Conservation (phyloP, 495 filamentous ascomycete species). For the Apodospora peruviana region DNA sequence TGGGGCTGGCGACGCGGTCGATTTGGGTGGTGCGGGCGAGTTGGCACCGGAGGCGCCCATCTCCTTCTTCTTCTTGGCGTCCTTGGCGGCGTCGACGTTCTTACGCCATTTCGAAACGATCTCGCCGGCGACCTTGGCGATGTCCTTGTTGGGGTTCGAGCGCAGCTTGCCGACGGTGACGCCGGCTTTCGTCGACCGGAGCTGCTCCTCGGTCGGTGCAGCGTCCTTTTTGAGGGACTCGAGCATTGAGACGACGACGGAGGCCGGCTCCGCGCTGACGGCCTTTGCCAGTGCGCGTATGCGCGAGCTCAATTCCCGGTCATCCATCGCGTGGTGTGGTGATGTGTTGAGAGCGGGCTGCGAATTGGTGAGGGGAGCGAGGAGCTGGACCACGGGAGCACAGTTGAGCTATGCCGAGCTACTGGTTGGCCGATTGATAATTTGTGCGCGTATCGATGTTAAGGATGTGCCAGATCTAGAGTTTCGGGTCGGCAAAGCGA, state of each 20-base stretch:
- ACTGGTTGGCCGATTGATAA: too few relatives aligned
- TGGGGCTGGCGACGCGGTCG: conserved; percentile 35
- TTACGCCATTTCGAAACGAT: conserved; percentile 86
- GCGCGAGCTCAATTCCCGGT: conserved; percentile 67
- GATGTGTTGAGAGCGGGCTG: too few relatives aligned
- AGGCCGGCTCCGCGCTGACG: conserved; percentile 58
- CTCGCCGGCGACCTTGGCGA: conserved; percentile 66
- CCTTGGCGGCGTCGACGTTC: conserved; percentile 66
- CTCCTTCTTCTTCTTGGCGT: conserved; percentile 48
- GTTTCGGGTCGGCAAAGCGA: too few relatives aligned
- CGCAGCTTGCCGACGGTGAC: conserved; percentile 82
- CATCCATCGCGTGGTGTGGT: conserved; percentile 55
- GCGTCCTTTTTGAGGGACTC: conserved; percentile 72
- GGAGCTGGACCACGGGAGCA: too few relatives aligned
- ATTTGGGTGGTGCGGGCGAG: too few relatives aligned
- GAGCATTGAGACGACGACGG: conserved; percentile 62
- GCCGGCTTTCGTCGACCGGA: conserved; percentile 83
- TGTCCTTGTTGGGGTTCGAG: conserved; percentile 65
- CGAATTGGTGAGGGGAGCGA: too few relatives aligned
- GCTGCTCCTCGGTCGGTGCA: conserved; percentile 78
- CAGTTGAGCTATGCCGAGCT: too few relatives aligned
- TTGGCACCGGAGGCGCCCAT: conserved; percentile 31
- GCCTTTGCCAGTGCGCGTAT: conserved; percentile 75
- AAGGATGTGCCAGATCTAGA: too few relatives aligned
- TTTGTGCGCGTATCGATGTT: too few relatives aligned